Evolutionary conservation across 1,284 basidiomycete species (phyloP), one percentile per base, ranked within the genome.

Genomic region (Puccinia triticina): DNA sequence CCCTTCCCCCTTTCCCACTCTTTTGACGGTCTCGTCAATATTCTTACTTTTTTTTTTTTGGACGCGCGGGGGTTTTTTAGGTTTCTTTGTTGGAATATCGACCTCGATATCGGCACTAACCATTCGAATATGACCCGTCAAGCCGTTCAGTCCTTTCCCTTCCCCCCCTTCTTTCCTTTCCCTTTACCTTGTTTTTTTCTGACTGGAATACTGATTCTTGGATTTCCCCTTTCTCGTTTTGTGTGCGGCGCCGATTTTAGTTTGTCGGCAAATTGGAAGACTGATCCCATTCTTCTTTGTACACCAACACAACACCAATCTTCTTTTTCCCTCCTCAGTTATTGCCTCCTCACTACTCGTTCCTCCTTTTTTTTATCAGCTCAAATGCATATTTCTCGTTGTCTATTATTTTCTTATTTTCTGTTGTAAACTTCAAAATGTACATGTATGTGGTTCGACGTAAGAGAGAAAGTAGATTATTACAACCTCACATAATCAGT

Each of bases 61-160:
- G 40, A 4, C 12, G 40, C 40, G 12, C 12, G 4, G 40, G 7
- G 4, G 14, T 59, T 7, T 48, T n/a, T 23, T 74, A 81, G 79
- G 34, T 81, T 81, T 66, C 46, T 69, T 43, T 81, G 79, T 40
- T 81, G 79, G 79, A 81, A 81, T 48, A 74, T 81, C 40, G 79
- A 81, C 50, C 46, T 81, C 34, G 79, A 81, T 73, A 74, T 81
- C 32, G 79, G 79, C 40, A 81, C 79, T 7, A 81, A 81, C 66
- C 79, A 81, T 74, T 81, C 79, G 23, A 81, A 46, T 26, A 59
- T 74, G 14, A 81, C 79, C 1, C 67, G 59, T 50, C 55, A 81
- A 81, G 79, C 79, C 64, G 79, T 80, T 74, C 23, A 72, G 69
- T 72, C 46, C 4, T 32, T 37, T 43, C 18, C 29, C 32, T 72